Conservation (phyloP, 345 rosid species). For the Lepidium africanum region DNA sequence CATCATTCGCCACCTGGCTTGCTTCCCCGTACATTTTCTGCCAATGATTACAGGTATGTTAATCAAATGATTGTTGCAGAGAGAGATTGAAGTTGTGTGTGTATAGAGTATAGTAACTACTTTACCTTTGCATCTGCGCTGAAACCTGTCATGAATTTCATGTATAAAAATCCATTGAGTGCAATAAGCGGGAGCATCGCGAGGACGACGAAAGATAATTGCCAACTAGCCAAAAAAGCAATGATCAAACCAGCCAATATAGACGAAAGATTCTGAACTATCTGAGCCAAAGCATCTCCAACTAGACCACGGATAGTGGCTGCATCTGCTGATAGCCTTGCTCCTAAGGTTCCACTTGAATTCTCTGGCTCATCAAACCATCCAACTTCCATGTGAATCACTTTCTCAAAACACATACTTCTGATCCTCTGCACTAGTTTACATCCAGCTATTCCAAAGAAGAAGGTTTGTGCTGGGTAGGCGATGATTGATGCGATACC, state of each 20-base stretch:
- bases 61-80: not conserved
- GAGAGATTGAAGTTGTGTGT: not conserved
- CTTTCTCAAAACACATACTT: constrained; percentile 72
- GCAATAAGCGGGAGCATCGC: constrained; percentile 60
- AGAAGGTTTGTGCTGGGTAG: constrained; percentile 43
- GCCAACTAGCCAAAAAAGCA: constrained; percentile 68
- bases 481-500: constrained; percentile 48
- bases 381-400: constrained; percentile 75
- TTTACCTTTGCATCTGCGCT: constrained; percentile 82
- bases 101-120: not conserved
- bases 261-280: constrained; percentile 49
- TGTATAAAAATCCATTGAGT: constrained; percentile 46
- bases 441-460: constrained; percentile 61
- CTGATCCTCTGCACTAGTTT: constrained; percentile 60
- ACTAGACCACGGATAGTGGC: constrained; percentile 59
- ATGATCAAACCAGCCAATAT: constrained; percentile 63
- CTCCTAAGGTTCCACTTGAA: constrained; percentile 72
- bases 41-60: constrained; percentile 1
- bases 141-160: constrained; percentile 70
- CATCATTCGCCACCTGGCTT: constrained; percentile 82
- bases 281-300: constrained; percentile 65
- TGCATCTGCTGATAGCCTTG: constrained; percentile 84
- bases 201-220: constrained; percentile 50
- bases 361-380: constrained; percentile 75
- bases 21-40: constrained; percentile 89